These are phyloP conservation scores for Tetraselmis striata DNA, from an alignment of 139 green algal species.

Conservation along the genomic window DNA sequence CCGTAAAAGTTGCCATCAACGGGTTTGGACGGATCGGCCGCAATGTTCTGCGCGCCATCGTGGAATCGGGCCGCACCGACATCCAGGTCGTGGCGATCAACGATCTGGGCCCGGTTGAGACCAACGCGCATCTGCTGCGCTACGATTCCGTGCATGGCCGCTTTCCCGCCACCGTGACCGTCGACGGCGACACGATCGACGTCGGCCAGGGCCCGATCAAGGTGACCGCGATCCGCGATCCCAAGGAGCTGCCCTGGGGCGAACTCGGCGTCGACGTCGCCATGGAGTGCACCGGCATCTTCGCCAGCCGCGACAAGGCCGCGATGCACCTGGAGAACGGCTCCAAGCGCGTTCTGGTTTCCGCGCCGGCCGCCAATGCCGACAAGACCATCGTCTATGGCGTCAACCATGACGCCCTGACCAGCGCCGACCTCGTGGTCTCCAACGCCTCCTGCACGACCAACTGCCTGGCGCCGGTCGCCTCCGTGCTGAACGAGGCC, in stretches of 20 bases:
- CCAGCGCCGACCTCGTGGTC: slow-evolving; percentile 61
- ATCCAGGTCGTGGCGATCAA: slow-evolving; percentile 29
- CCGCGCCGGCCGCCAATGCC: too few relatives aligned
- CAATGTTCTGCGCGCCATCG: background rate
- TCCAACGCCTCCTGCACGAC: slow-evolving; percentile 99
- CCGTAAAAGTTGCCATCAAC: background rate
- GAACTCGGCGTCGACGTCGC: slow-evolving; percentile 23
- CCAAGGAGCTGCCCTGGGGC: slow-evolving; percentile 26
- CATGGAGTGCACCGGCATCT: slow-evolving; percentile 45
- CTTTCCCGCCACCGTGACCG: background rate
- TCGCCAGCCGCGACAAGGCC: slow-evolving; percentile 26
- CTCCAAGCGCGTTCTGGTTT: slow-evolving; percentile 37
- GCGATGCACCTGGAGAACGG: slow-evolving; percentile 19
- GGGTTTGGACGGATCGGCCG: background rate
- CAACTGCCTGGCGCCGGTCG: slow-evolving; percentile 99
- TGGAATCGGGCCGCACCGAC: background rate
- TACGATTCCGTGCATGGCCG: background rate
- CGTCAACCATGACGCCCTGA: slow-evolving; percentile 93
- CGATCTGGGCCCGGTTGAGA: slow-evolving; percentile 27
- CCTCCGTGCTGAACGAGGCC: slow-evolving; percentile 97
- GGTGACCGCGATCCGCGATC: slow-evolving; percentile 7
- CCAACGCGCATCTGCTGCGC: slow-evolving; percentile 15
- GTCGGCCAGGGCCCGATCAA: background rate
- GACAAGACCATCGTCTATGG: slow-evolving; percentile 96
- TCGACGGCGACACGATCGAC: background rate